phyloP scores from a whole-genome alignment of 345 rosid genomes.

The Camelina hispida region DNA sequence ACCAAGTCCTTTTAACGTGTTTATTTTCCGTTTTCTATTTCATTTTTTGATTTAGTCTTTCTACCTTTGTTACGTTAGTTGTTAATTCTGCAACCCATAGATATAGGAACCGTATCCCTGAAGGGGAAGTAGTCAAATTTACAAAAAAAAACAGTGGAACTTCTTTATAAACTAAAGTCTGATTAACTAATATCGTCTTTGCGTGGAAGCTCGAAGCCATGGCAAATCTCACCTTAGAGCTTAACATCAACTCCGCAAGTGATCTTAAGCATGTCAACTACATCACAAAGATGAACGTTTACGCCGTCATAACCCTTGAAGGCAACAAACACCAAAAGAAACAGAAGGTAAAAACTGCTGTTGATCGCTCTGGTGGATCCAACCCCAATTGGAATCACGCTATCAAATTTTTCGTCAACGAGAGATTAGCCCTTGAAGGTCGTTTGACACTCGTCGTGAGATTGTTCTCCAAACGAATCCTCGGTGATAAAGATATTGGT shows the following conservation, averaged over 20 bases:
- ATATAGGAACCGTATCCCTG: too few relatives aligned
- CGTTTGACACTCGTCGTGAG: constrained; percentile 50
- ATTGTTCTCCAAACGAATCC: constrained; percentile 50
- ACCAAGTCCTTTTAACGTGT: too few relatives aligned
- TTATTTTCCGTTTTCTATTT: too few relatives aligned
- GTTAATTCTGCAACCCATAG: too few relatives aligned
- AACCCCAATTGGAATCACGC: constrained; percentile 68
- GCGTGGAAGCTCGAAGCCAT: constrained; percentile 27
- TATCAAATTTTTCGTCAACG: constrained; percentile 51
- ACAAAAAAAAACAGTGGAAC: too few relatives aligned
- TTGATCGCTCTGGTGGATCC: constrained; percentile 52
- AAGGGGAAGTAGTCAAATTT: too few relatives aligned
- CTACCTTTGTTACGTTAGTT: too few relatives aligned
- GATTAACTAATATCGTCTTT: too few relatives aligned
- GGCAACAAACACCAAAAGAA: constrained; percentile 46
- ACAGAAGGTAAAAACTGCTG: constrained; percentile 49
- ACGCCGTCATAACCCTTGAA: constrained; percentile 55
- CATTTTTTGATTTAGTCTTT: too few relatives aligned
- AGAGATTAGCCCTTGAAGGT: constrained; percentile 48
- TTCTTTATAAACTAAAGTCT: too few relatives aligned
- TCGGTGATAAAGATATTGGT: constrained; percentile 69
- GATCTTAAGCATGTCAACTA: constrained; percentile 60
- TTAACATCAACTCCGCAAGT: constrained; percentile 62
- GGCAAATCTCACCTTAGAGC: constrained; percentile 55
- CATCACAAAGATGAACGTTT: constrained; percentile 72